phyloP scores from a whole-genome alignment of 2,329 filamentous ascomycete genomes.

The Colletotrichum sansevieriae region DNA sequence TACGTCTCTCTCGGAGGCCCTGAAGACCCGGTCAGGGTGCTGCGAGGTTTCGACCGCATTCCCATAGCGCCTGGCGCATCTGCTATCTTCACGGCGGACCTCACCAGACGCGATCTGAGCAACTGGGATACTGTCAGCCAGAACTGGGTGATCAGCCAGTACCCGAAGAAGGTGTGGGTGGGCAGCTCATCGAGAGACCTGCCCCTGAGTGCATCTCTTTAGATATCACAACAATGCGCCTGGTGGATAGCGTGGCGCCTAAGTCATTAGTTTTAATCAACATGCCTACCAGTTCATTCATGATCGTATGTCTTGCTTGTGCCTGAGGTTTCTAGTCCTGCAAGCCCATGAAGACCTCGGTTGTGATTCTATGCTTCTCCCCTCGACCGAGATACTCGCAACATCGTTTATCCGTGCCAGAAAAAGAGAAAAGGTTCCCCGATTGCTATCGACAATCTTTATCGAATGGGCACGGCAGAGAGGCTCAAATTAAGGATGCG shows the following conservation, averaged over 20 bases:
- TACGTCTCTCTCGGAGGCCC: constrained; percentile 86
- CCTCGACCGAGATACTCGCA: neutral
- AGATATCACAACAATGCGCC: constrained; percentile 5
- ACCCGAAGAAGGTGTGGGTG: constrained; percentile 67
- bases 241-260: constrained; percentile 1
- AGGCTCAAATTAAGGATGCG: constrained; percentile 9
- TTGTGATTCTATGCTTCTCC: neutral
- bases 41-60: constrained; percentile 87
- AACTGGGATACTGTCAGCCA: constrained; percentile 87
- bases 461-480: neutral
- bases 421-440: neutral
- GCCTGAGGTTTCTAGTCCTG: neutral
- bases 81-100: constrained; percentile 73
- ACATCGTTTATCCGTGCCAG: neutral
- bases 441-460: neutral
- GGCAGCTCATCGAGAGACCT: constrained; percentile 69
- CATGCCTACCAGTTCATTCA: neutral
- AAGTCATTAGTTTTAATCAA: constrained; percentile 26
- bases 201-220: constrained; percentile 55
- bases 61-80: constrained; percentile 77
- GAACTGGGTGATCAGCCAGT: constrained; percentile 80
- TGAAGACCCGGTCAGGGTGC: constrained; percentile 73
- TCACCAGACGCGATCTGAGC: constrained; percentile 85
- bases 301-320: neutral
- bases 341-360: neutral